Conservation (phyloP, 768 basidiomycete genomes). For the Lactifluus volemus region DNA sequence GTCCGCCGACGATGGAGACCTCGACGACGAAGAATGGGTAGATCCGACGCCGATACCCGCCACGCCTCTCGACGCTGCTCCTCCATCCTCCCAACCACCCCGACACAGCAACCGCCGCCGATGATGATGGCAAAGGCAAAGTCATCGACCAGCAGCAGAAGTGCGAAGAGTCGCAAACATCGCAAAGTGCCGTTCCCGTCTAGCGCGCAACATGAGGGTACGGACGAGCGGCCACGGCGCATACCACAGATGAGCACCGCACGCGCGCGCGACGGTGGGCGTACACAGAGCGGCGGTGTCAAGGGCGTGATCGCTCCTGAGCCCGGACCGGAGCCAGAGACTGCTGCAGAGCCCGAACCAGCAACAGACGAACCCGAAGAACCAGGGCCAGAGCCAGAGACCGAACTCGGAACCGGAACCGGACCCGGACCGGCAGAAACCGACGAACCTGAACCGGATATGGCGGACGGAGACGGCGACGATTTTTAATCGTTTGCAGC, state of each 20-base stretch:
- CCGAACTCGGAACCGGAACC: neutral
- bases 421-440: neutral
- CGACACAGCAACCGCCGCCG: neutral
- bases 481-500: neutral
- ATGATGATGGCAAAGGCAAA: constrained; percentile 16
- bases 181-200: constrained; percentile 25
- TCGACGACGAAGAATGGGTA: constrained; percentile 50
- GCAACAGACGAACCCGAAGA: neutral
- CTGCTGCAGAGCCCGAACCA: neutral
- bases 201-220: constrained; percentile 11
- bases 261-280: constrained; percentile 68
- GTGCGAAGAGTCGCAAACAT: constrained; percentile 30
- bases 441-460: constrained; percentile 30
- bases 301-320: constrained; percentile 48
- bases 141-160: constrained; percentile 19
- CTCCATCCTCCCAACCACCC: constrained; percentile 4
- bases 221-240: constrained; percentile 17
- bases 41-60: constrained; percentile 48
- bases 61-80: constrained; percentile 4
- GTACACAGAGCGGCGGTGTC: constrained; percentile 83
- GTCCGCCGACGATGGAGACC: constrained; percentile 32
- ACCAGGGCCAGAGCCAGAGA: neutral
- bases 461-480: constrained; percentile 1
- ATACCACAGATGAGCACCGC: constrained; percentile 60
- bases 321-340: neutral